A percentile compares a stretch with the other conserved stretches of the same genome.
Conservation (phyloP, 768 basidiomycete genomes). For the Phanerochaete carnosa region DNA sequence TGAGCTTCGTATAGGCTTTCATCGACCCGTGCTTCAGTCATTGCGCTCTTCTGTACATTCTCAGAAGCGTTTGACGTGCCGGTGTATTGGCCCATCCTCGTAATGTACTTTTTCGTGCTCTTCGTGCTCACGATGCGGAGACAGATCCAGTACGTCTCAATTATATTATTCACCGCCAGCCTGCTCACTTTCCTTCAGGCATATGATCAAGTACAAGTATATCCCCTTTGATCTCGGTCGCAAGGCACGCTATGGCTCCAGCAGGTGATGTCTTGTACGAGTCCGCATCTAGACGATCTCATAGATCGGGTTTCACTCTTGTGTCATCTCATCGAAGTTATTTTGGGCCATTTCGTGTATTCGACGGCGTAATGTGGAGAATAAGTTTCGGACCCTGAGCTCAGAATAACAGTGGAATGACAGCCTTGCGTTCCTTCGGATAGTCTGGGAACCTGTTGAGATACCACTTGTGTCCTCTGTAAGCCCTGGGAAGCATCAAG, state of each 20-base stretch:
- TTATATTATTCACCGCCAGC: not conserved
- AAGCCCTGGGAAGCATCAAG: conserved; percentile 79
- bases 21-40: conserved; percentile 80
- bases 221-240: conserved; percentile 94
- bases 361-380: not conserved
- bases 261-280: not conserved
- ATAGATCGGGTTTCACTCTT: not conserved
- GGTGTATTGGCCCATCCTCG: conserved; percentile 98
- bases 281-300: not conserved
- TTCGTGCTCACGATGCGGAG: conserved; percentile 94
- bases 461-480: conserved; percentile 88
- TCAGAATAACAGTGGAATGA: conserved; percentile 77
- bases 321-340: not conserved
- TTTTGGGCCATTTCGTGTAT: not conserved
- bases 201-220: conserved; percentile 99
- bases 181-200: conserved; percentile 45
- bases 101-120: conserved; percentile 94
- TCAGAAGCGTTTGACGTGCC: conserved; percentile 92
- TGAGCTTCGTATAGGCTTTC: conserved; percentile 62
- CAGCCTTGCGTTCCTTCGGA: conserved; percentile 69
- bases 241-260: conserved; percentile 78
- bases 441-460: conserved; percentile 72
- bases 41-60: conserved; percentile 78
- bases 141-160: conserved; percentile 83
- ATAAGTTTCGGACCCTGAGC: not conserved